A percentile compares a stretch with the other conserved stretches of the same genome.
Conservation (phyloP, 2,329 filamentous ascomycete genomes). For the Calonectria pseudoturangicola region DNA sequence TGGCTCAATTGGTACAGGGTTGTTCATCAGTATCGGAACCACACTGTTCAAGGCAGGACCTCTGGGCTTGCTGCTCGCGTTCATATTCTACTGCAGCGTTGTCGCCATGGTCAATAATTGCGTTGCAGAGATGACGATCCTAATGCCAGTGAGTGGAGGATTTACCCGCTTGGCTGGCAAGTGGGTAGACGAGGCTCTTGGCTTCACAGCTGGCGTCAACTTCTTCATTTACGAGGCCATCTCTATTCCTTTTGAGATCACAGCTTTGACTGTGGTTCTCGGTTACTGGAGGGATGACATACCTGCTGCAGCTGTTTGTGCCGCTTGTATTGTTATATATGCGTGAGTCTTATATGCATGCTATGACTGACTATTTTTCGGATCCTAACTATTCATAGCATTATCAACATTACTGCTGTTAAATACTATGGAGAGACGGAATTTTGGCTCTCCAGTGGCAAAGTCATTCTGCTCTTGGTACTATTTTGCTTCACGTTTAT, state of each 20-base stretch:
- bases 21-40: background rate
- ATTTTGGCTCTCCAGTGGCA: conserved; percentile 22
- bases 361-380: background rate
- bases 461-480: background rate
- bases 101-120: background rate
- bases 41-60: background rate
- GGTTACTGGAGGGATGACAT: conserved; percentile 13
- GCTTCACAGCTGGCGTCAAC: background rate
- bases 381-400: background rate
- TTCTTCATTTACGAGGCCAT: conserved; percentile 8
- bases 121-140: background rate
- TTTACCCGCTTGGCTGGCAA: background rate
- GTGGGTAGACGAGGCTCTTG: background rate
- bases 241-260: conserved; percentile 19
- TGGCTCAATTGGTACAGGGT: background rate
- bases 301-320: background rate
- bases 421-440: conserved; percentile 10
- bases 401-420: conserved; percentile 1
- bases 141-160: conserved; percentile 2
- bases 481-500: conserved; percentile 16
- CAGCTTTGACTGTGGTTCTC: background rate
- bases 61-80: background rate
- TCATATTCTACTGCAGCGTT: background rate
- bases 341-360: background rate
- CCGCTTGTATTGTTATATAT: background rate